phyloP scores from a whole-genome alignment of 2,329 filamentous ascomycete genomes.

The Colletotrichum caudatum region DNA sequence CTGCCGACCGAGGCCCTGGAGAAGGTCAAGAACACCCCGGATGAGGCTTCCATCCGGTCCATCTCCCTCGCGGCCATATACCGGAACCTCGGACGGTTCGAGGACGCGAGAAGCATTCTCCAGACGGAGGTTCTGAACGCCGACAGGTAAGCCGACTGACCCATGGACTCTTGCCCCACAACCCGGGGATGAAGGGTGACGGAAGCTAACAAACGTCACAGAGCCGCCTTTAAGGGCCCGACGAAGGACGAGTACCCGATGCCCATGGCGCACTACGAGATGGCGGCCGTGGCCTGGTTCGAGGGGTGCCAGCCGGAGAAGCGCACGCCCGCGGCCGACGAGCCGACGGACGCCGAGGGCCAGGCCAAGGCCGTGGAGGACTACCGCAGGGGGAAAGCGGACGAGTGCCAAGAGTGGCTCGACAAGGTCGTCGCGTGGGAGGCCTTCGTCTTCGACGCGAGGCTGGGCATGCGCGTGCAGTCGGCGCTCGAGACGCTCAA shows the following conservation, averaged over 20 bases:
- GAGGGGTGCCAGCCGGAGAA: conserved; percentile 64
- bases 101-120: conserved; percentile 75
- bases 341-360: conserved; percentile 47
- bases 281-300: conserved; percentile 84
- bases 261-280: conserved; percentile 86
- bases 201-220: conserved; percentile 45
- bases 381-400: conserved; percentile 61
- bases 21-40: conserved; percentile 64
- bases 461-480: conserved; percentile 79
- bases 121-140: conserved; percentile 73
- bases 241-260: conserved; percentile 77
- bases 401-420: conserved; percentile 74
- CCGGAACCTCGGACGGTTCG: conserved; percentile 71
- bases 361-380: conserved; percentile 48
- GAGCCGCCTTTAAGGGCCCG: conserved; percentile 67
- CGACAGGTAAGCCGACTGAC: conserved; percentile 63
- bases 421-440: conserved; percentile 79
- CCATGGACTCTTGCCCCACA: neutral
- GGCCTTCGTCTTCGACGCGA: conserved; percentile 77
- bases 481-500: conserved; percentile 75
- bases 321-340: conserved; percentile 45
- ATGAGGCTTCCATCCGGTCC: conserved; percentile 73
- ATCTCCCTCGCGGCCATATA: conserved; percentile 75
- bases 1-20: conserved; percentile 54
- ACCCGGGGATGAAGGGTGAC: no score